Percentiles rank a stretch among this genome's conserved stretches.
These are phyloP conservation scores for Sclerospora graminicola DNA, from an alignment of 352 stramenopile genomes.

Conservation along the genomic window DNA sequence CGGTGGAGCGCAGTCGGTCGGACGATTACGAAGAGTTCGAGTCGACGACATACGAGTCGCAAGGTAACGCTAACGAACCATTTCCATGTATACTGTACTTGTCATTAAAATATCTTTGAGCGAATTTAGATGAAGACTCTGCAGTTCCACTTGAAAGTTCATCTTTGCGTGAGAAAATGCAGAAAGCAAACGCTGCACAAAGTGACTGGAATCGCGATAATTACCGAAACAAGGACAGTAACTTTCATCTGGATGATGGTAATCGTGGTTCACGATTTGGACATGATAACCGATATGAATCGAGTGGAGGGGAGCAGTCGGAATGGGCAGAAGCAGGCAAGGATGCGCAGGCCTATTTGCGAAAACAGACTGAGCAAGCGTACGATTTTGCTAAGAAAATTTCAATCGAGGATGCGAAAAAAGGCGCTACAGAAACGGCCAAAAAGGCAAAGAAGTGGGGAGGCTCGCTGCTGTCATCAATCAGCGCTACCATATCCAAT, in stretches of 20 bases:
- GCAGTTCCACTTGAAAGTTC: constrained; percentile 8
- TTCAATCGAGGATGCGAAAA: constrained; percentile 80
- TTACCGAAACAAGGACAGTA: constrained; percentile 14
- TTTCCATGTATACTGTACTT: too few relatives aligned
- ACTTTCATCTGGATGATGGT: constrained; percentile 11
- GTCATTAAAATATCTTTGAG: too few relatives aligned
- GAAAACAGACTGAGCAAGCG: constrained; percentile 77
- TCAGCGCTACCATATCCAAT: constrained; percentile 65
- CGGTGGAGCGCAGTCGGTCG: constrained; percentile 9
- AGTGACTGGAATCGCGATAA: constrained; percentile 16
- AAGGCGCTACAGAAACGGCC: constrained; percentile 66
- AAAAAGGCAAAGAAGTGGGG: constrained; percentile 86
- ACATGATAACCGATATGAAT: constrained; percentile 28
- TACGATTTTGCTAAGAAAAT: constrained; percentile 86
- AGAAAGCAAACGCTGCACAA: constrained; percentile 14
- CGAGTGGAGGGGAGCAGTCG: constrained; percentile 4
- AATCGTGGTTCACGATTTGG: constrained; percentile 8
- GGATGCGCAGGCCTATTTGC: constrained; percentile 51
- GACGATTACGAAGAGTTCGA: constrained; percentile 53
- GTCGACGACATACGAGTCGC: constrained; percentile 39
- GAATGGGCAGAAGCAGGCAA: constrained; percentile 34
- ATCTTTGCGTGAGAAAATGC: constrained; percentile 12
- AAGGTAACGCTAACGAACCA: constrained; percentile 14
- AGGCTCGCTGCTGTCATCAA: constrained; percentile 65
- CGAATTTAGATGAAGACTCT: constrained; percentile 24